Evolutionary conservation across 192 early-diverging fungal genomes (phyloP).

Genomic region (Backusella morwellensis): DNA sequence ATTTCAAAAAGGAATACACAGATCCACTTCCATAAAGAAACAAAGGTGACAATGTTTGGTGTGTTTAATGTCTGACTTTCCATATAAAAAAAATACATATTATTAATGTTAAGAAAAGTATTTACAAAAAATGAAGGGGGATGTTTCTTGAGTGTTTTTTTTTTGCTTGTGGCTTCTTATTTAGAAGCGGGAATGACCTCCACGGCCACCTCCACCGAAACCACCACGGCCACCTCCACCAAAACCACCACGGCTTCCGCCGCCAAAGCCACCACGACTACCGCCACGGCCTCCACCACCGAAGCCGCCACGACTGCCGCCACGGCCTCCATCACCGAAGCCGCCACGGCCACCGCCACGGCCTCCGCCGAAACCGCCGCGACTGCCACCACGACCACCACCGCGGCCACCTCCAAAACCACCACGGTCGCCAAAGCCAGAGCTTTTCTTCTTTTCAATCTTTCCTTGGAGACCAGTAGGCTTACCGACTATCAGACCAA

Average conservation of each 20-base stretch:
- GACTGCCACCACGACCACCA: conserved; percentile 8
- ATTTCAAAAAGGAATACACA: background rate
- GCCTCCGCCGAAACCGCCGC: conserved; percentile 30
- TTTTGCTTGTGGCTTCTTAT: background rate
- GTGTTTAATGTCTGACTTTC: background rate
- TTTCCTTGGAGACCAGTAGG: conserved; percentile 58
- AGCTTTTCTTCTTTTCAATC: conserved; percentile 55
- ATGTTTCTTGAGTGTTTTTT: background rate
- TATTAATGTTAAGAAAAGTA: conserved; percentile 3
- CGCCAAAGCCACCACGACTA: background rate
- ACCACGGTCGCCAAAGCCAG: conserved; percentile 21
- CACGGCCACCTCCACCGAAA: background rate
- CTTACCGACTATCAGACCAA: conserved; percentile 36
- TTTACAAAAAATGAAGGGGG: background rate
- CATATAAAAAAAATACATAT: background rate
- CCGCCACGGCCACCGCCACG: conserved; percentile 9
- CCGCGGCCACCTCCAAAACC: conserved; percentile 10
- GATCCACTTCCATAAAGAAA: background rate
- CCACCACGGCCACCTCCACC: background rate
- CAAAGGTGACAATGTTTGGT: background rate
- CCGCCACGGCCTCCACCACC: conserved; percentile 38
- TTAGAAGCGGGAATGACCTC: background rate
- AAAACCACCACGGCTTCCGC: background rate
- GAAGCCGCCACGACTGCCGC: conserved; percentile 43
- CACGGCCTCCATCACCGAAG: conserved; percentile 9